A percentile compares a stretch with the other conserved stretches of the same genome.
Evolutionary conservation across 352 stramenopile species (phyloP).

Genomic region (Pilasporangium apinafurcum): DNA sequence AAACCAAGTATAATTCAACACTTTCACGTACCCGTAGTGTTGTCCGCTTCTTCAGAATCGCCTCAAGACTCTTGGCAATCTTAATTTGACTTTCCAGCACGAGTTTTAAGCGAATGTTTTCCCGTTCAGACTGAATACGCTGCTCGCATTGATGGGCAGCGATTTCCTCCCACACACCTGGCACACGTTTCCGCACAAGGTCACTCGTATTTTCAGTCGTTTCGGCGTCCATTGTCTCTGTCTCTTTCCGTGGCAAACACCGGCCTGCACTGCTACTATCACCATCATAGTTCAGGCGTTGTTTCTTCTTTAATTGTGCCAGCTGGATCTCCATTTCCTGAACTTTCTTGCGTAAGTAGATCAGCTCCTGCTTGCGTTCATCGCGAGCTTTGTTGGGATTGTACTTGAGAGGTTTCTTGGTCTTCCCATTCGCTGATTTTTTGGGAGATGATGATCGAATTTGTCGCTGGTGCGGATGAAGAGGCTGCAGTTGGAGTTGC

Average conservation of each 20-base stretch:
- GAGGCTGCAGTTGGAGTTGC: neutral
- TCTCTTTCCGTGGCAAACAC: no score
- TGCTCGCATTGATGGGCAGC: neutral
- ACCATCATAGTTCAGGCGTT: neutral
- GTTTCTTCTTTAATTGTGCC: constrained; percentile 15
- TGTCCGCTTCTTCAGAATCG: neutral
- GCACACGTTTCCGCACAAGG: no score
- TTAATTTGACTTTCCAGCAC: constrained; percentile 4
- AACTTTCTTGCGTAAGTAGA: constrained; percentile 6
- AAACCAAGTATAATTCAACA: no score
- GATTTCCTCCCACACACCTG: constrained; percentile 3
- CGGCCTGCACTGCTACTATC: neutral
- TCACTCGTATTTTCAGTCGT: no score
- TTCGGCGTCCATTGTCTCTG: no score
- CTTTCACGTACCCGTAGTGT: no score
- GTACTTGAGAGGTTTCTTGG: constrained; percentile 22
- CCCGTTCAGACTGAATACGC: neutral
- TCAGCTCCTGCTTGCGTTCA: constrained; percentile 9
- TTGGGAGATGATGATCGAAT: no score
- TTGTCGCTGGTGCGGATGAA: no score
- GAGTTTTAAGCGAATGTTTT: constrained; percentile 5
- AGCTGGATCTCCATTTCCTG: constrained; percentile 6
- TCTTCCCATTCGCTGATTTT: constrained; percentile 5
- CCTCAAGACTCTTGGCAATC: constrained; percentile 1
- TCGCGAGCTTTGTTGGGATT: constrained; percentile 15